Conservation (phyloP, 2,329 filamentous ascomycete genomes). For the Didymellaceae sp. region DNA sequence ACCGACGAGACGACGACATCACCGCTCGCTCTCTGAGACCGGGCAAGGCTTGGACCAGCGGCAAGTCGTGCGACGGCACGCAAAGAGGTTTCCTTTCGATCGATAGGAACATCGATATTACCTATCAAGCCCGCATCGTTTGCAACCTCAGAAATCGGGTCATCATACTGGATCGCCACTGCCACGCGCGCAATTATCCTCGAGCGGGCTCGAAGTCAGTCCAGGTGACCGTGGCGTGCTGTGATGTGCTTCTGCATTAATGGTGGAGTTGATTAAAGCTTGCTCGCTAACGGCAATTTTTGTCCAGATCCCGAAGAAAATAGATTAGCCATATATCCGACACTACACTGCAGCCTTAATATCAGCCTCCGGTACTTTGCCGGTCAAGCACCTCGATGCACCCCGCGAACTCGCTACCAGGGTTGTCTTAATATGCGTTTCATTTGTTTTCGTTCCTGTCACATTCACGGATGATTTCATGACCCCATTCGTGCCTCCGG, state of each 20-base stretch:
- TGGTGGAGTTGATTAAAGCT: constrained; percentile 3
- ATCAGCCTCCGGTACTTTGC: constrained; percentile 11
- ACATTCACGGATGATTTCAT: neutral
- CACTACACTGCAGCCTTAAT: neutral
- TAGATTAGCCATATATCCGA: constrained; percentile 26
- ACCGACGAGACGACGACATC: neutral
- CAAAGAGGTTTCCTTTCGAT: neutral
- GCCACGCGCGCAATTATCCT: neutral
- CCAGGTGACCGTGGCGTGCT: constrained; percentile 4
- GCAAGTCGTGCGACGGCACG: neutral
- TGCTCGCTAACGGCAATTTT: constrained; percentile 29
- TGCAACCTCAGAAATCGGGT: neutral
- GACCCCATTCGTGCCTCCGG: constrained; percentile 4
- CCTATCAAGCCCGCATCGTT: neutral
- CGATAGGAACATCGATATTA: neutral
- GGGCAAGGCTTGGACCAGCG: neutral
- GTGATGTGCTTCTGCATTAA: neutral
- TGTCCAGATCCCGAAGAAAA: constrained; percentile 20
- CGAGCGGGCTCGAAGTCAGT: neutral
- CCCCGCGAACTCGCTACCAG: neutral
- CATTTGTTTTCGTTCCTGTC: constrained; percentile 22
- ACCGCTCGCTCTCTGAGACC: neutral
- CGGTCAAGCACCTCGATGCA: constrained; percentile 11
- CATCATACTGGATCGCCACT: neutral
- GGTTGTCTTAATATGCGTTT: constrained; percentile 19